Base-by-base conservation (phyloP, 1,139 yeast species). In the Yamadazyma diospyri region DNA sequence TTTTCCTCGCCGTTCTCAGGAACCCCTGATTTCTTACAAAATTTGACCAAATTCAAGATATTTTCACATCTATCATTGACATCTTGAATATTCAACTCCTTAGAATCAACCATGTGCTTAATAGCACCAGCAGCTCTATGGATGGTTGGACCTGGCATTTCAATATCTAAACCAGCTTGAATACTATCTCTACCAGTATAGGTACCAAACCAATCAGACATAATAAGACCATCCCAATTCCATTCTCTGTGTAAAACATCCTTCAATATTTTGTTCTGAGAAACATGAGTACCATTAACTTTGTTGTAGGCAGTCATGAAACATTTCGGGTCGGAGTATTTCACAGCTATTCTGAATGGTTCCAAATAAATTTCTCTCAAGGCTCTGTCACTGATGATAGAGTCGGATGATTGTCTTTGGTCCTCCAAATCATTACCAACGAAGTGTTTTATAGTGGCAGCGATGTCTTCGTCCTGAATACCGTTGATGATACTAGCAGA, bases 121-220 rank as follows among this genome's bases (percentile, higher is more conserved):
- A 68, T 46, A 7, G 64, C 50, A 13, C 54, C 57, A 21, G 46
- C 39, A 12, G 62, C 59, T 51, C 81, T 59, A 56, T 64, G 64
- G 25, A 61, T 50, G 17, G 77, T 50, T 5, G 77, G 75, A 17
- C 82, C 82, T 1, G 82, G 82, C 78, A 76, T 76, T 49, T 76
- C 82, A 40, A 76, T 53, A 46, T 74, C 77, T 34, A 76, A 50
- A 6, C 81, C 81, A 27, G 71, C 72, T 33, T 67, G 64, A 35
- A 76, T 48, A 9, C 77, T 54, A 23, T 60, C 64, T 34, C 59
- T 62, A 17, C 60, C 55, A 19, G 76, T 61, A 46, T 72, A 75
- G 8, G 64, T 62, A 29, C 82, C 83, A 47, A 48, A 71, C 82
- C 82, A 77, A 51, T 77, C 83, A 17, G 76, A 67, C 76, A 77